Evolutionary conservation across 1,139 yeast species (phyloP).

Genomic region (Sugiyamaella japonica): DNA sequence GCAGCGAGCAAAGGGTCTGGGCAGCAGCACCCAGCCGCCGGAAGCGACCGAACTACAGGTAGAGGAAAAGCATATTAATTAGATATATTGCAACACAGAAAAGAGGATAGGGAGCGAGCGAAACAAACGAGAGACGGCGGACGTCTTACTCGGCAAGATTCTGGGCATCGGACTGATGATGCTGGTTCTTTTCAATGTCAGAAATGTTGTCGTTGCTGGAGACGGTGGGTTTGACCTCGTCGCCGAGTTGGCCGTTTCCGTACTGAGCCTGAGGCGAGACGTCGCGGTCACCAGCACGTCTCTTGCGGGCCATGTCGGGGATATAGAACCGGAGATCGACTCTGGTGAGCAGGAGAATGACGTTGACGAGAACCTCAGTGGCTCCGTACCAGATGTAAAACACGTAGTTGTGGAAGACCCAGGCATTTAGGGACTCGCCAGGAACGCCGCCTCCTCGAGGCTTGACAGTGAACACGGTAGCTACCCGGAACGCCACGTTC

Average conservation of each 20-base stretch:
- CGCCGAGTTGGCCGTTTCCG: constrained; percentile 2
- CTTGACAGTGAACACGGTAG: constrained; percentile 50
- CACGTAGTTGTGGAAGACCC: constrained; percentile 54
- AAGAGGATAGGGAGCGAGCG: neutral
- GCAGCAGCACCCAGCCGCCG: neutral
- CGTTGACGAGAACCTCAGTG: constrained; percentile 57
- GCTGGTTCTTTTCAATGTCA: constrained; percentile 15
- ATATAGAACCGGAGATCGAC: constrained; percentile 77
- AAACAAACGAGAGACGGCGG: neutral
- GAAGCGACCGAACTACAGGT: neutral
- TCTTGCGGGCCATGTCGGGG: constrained; percentile 49
- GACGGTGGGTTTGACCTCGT: constrained; percentile 13
- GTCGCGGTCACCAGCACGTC: constrained; percentile 15
- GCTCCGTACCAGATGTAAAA: constrained; percentile 71
- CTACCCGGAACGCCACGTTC: constrained; percentile 59
- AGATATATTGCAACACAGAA: neutral
- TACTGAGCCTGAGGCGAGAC: neutral
- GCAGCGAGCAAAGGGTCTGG: neutral
- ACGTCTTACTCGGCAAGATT: constrained; percentile 15
- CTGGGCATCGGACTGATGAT: constrained; percentile 12
- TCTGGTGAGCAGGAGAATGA: constrained; percentile 59
- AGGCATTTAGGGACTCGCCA: constrained; percentile 38
- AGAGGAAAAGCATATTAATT: neutral
- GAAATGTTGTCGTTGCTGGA: constrained; percentile 12
- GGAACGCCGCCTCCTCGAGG: constrained; percentile 33